Evolutionary conservation across 176 grass and related monocot species (phyloP).

Genomic region (Dactylis glomerata): DNA sequence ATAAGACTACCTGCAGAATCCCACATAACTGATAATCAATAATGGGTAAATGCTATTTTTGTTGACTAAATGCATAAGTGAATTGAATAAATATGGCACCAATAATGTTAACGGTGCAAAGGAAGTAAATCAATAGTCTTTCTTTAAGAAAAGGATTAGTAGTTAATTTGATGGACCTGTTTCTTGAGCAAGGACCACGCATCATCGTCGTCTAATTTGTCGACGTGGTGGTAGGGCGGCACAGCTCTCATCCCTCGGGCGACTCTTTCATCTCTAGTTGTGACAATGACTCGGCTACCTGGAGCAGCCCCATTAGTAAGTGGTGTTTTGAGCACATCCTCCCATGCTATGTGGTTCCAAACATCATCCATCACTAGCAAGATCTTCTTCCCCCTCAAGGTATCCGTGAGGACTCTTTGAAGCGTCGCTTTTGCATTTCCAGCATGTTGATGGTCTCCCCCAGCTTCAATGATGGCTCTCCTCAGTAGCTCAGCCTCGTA

Average conservation of each 20-base stretch:
- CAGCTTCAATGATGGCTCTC: not conserved
- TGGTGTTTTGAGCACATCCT: not conserved
- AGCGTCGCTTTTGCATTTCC: not conserved
- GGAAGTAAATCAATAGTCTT: not conserved
- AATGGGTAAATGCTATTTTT: not conserved
- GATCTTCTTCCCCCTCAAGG: not conserved
- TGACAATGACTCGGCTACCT: not conserved
- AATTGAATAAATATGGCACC: not conserved
- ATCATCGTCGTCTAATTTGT: not conserved
- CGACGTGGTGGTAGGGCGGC: not conserved
- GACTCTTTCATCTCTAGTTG: not conserved
- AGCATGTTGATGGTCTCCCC: not conserved
- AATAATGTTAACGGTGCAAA: not conserved
- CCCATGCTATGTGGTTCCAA: not conserved
- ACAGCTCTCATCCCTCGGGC: not conserved
- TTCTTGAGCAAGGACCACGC: constrained; percentile 9
- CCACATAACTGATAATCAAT: not conserved
- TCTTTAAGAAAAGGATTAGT: not conserved
- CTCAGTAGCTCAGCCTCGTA: not conserved
- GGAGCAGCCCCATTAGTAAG: not conserved
- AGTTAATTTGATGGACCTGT: not conserved
- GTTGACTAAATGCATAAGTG: not conserved
- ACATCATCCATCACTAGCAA: constrained; percentile 10
- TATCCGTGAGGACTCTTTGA: not conserved
- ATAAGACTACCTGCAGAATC: not conserved